A percentile compares a stretch with the other conserved stretches of the same genome.
These are phyloP conservation scores for Colletotrichum lentis DNA, from an alignment of 2,329 filamentous ascomycete species.

Conservation along the genomic window DNA sequence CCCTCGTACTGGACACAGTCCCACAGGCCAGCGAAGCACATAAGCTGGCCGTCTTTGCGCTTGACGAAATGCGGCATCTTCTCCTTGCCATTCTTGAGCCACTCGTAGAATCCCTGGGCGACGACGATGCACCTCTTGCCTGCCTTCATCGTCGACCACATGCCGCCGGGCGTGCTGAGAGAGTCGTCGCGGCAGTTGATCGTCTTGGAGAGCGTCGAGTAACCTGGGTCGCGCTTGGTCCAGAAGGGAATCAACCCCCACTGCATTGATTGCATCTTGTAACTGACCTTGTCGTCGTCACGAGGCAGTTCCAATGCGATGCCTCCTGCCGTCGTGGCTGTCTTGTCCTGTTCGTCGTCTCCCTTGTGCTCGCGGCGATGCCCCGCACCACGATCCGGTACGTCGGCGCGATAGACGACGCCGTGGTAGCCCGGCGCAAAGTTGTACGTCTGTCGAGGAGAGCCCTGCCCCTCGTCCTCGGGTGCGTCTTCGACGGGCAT, in stretches of 20 bases:
- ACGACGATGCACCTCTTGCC: conserved; percentile 87
- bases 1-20: conserved; percentile 85
- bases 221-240: conserved; percentile 85
- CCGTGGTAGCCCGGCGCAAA: conserved; percentile 90
- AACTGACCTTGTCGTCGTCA: conserved; percentile 56
- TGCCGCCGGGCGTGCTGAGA: conserved; percentile 75
- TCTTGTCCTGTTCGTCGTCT: conserved; percentile 1
- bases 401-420: conserved; percentile 83
- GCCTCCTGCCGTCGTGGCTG: not conserved
- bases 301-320: conserved; percentile 41
- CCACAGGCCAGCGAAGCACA: conserved; percentile 93
- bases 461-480: conserved; percentile 69
- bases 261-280: conserved; percentile 91
- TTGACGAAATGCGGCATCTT: conserved; percentile 87
- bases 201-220: conserved; percentile 79
- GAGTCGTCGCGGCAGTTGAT: conserved; percentile 97
- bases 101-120: conserved; percentile 95
- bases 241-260: conserved; percentile 96
- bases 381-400: conserved; percentile 67
- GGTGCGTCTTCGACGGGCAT: conserved; percentile 78
- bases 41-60: conserved; percentile 80
- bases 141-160: conserved; percentile 94
- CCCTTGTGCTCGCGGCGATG: conserved; percentile 42
- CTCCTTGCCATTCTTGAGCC: conserved; percentile 84
- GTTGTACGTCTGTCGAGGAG: conserved; percentile 82